Conservation (phyloP, 164 flowering plant species). For the Aristolochia californica region DNA sequence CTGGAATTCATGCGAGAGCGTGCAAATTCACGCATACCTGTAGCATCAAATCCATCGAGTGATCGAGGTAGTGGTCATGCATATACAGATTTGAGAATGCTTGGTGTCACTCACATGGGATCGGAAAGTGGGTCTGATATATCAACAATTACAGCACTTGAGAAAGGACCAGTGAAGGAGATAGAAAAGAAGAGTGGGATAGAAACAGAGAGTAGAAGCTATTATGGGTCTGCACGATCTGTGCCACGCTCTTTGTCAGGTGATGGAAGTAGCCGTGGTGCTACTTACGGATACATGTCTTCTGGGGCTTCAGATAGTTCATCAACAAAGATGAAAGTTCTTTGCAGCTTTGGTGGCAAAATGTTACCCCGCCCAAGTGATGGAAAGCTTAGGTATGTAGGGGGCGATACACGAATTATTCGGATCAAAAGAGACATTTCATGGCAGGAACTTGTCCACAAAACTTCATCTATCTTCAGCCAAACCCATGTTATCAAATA, state of each 20-base stretch:
- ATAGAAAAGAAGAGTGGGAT: constrained; percentile 31
- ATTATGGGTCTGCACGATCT: constrained; percentile 29
- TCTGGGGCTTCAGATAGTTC: constrained; percentile 43
- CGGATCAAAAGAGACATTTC: constrained; percentile 53
- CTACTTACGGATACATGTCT: constrained; percentile 33
- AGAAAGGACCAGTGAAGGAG: constrained; percentile 30
- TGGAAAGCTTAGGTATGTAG: constrained; percentile 88
- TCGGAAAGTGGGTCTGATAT: too few species aligned
- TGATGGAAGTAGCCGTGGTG: constrained; percentile 29
- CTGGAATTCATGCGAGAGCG: constrained; percentile 88
- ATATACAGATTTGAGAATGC: constrained; percentile 45
- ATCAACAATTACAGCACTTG: constrained; percentile 26
- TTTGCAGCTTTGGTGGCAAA: constrained; percentile 92
- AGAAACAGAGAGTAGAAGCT: constrained; percentile 23
- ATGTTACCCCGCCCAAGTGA: constrained; percentile 83
- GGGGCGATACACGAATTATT: constrained; percentile 81
- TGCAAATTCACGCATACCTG: constrained; percentile 38
- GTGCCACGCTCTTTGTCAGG: constrained; percentile 28
- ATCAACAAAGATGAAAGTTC: constrained; percentile 48
- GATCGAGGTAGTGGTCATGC: constrained; percentile 30
- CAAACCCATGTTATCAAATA: constrained; percentile 62
- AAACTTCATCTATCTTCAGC: constrained; percentile 31
- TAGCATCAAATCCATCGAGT: constrained; percentile 25
- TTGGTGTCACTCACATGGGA: constrained; percentile 45
- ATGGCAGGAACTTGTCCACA: constrained; percentile 61